Percentiles rank a stretch among this genome's conserved stretches.
Conservation (phyloP, 192 early-diverging fungal genomes). For the Phlyctochytrium planicorne region DNA sequence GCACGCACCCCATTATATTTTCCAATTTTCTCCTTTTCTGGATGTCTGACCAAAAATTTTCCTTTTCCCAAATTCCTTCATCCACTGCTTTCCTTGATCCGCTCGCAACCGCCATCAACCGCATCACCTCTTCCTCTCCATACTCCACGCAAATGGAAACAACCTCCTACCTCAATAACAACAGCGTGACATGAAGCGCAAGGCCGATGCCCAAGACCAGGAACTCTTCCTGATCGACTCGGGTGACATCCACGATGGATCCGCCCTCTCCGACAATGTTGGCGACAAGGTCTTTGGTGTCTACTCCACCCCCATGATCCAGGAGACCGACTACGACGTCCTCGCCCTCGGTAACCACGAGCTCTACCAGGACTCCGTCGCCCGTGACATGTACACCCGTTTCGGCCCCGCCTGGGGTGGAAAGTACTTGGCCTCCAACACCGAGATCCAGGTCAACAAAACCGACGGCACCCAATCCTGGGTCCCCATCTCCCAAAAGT, state of each 20-base stretch:
- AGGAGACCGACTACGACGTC: conserved; percentile 36
- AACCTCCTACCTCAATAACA: too few species aligned
- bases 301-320: conserved; percentile 38
- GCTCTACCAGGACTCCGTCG: conserved; percentile 27
- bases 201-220: conserved; percentile 40
- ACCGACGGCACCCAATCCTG: background rate
- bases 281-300: conserved; percentile 27
- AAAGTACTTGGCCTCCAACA: conserved; percentile 10
- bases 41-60: background rate
- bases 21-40: background rate
- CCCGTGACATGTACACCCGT: conserved; percentile 15
- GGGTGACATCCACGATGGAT: conserved; percentile 48
- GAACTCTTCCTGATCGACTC: conserved; percentile 57
- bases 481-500: conserved; percentile 15
- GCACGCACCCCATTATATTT: background rate
- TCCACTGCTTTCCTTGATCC: background rate
- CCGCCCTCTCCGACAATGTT: conserved; percentile 9
- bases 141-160: background rate
- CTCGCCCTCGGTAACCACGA: conserved; percentile 46
- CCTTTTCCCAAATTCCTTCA: background rate
- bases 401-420: conserved; percentile 30
- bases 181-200: conserved; percentile 44
- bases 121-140: background rate
- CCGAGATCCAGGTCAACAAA: conserved; percentile 28
- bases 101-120: background rate